Evolutionary conservation across 495 filamentous ascomycete species (phyloP).

Genomic region (Letharia columbiana): DNA sequence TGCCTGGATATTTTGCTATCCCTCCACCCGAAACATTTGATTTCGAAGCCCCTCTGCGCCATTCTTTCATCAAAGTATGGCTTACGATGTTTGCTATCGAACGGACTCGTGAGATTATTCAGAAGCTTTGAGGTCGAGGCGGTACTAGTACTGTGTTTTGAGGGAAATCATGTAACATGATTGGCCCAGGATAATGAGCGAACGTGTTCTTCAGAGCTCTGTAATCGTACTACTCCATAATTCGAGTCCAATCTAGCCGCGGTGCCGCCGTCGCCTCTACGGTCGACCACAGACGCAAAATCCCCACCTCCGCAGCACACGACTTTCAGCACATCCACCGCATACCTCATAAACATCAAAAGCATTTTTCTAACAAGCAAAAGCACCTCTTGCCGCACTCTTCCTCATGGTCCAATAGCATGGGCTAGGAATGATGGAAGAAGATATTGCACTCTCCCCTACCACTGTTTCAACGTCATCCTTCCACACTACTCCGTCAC

Average conservation of each 20-base stretch:
- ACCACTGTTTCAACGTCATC: slow-evolving; percentile 23
- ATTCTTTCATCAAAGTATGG: not conserved
- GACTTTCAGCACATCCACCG: not conserved
- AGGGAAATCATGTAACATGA: no score
- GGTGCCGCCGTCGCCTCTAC: not conserved
- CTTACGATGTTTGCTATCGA: not conserved
- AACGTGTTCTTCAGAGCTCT: no score
- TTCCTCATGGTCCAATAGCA: slow-evolving; percentile 8
- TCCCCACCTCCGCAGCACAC: slow-evolving; percentile 1
- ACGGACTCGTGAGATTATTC: not conserved
- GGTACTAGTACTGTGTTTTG: no score
- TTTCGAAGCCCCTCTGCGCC: not conserved
- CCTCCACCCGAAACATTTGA: no score
- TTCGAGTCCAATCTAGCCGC: no score
- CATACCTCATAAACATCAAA: not conserved
- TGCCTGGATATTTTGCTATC: no score
- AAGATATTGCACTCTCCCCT: slow-evolving; percentile 12
- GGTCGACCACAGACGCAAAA: not conserved
- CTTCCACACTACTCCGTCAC: slow-evolving; percentile 12
- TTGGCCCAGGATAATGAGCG: no score
- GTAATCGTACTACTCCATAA: no score
- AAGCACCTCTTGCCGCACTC: not conserved
- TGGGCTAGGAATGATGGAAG: slow-evolving; percentile 12
- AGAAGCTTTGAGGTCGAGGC: not conserved
- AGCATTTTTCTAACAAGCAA: not conserved